Evolutionary conservation across 2,329 filamentous ascomycete genomes (phyloP).

Genomic region (Colletotrichum liriopes): DNA sequence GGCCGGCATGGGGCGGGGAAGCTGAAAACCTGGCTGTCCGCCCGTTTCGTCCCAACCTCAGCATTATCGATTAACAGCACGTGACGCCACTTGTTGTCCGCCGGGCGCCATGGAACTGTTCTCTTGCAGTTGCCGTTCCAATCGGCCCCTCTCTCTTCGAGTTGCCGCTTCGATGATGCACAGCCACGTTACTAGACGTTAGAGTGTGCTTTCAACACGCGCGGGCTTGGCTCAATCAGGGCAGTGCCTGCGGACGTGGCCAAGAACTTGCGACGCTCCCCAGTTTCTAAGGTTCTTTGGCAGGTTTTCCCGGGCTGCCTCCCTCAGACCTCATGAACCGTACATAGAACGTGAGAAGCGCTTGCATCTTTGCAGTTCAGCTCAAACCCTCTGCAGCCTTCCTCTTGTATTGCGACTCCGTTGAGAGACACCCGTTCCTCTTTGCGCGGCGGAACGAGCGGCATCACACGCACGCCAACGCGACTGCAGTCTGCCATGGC

Average conservation of each 20-base stretch:
- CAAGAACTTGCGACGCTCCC: constrained; percentile 39
- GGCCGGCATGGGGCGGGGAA: constrained; percentile 20
- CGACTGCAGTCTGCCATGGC: constrained; percentile 39
- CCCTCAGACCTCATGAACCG: constrained; percentile 35
- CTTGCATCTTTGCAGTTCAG: constrained; percentile 37
- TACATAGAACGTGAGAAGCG: constrained; percentile 39
- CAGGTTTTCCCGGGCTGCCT: constrained; percentile 43
- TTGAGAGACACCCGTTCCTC: constrained; percentile 31
- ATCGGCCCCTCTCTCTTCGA: constrained; percentile 32
- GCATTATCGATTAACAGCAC: neutral
- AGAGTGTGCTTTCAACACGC: constrained; percentile 14
- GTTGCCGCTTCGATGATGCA: constrained; percentile 22
- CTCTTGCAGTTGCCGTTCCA: constrained; percentile 42
- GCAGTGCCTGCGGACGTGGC: constrained; percentile 28
- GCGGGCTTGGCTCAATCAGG: constrained; percentile 33
- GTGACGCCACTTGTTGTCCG: neutral
- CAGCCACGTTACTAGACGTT: constrained; percentile 25
- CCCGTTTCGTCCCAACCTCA: constrained; percentile 20
- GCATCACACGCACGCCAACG: constrained; percentile 33
- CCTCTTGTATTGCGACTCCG: constrained; percentile 21
- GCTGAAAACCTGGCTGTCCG: constrained; percentile 2
- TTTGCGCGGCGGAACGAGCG: constrained; percentile 32
- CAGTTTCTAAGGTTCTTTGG: constrained; percentile 10
- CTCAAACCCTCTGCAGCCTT: constrained; percentile 27
- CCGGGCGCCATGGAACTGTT: constrained; percentile 7